Conservation (phyloP, 2,329 filamentous ascomycete genomes). For the Achaetomium macrosporum region DNA sequence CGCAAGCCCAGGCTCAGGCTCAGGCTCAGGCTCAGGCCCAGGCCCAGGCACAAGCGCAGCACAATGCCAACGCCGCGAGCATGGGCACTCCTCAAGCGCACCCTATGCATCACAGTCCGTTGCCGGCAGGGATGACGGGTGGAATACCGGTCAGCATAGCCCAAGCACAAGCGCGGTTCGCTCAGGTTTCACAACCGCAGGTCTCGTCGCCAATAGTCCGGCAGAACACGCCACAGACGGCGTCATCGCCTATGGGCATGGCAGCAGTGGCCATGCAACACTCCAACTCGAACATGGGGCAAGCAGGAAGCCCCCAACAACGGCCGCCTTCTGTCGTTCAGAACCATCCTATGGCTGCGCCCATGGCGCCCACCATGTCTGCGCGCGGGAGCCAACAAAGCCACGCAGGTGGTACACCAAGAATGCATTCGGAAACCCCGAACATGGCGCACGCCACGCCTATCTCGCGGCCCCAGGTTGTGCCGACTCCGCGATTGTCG, state of each 20-base stretch:
- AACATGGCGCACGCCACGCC: constrained; percentile 57
- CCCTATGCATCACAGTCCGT: constrained; percentile 36
- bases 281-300: constrained; percentile 60
- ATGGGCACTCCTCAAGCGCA: constrained; percentile 40
- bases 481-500: constrained; percentile 55
- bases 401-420: constrained; percentile 57
- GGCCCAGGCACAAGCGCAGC: constrained; percentile 28
- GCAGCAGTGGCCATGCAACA: constrained; percentile 55
- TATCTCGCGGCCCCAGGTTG: constrained; percentile 44
- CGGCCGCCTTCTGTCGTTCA: constrained; percentile 62
- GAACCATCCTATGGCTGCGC: constrained; percentile 51
- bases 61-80: constrained; percentile 30
- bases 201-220: constrained; percentile 63
- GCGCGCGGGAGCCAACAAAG: constrained; percentile 61
- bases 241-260: constrained; percentile 60
- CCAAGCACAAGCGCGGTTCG: constrained; percentile 43
- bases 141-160: constrained; percentile 35
- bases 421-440: constrained; percentile 56
- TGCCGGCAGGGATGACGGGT: constrained; percentile 36
- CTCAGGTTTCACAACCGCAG: constrained; percentile 54
- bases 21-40: constrained; percentile 26
- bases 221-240: constrained; percentile 58
- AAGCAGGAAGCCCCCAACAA: constrained; percentile 53
- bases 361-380: constrained; percentile 59
- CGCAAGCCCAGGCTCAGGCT: constrained; percentile 25